Evolutionary conservation across 2,329 filamentous ascomycete genomes (phyloP).

Genomic region (Trichoderma breve): DNA sequence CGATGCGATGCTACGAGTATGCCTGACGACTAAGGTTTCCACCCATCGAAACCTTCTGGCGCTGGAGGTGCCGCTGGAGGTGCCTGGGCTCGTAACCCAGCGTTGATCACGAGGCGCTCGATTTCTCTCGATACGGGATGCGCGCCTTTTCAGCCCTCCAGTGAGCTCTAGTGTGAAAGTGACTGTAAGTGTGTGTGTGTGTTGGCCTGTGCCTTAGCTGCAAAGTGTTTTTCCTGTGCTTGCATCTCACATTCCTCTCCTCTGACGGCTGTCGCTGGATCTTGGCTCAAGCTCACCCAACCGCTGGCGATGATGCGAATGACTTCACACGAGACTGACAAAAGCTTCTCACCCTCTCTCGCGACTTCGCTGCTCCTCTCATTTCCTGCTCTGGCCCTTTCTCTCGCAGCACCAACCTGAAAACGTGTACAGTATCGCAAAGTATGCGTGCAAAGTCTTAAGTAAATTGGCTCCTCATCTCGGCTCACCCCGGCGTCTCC

Average conservation of each 20-base stretch:
- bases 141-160: conserved; percentile 1
- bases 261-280: conserved; percentile 4
- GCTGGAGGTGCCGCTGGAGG: not conserved
- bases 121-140: not conserved
- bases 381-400: not conserved
- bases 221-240: not conserved
- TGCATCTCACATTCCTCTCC: conserved; percentile 14
- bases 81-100: conserved; percentile 6
- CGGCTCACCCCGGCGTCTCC: conserved; percentile 18
- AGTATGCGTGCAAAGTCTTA: not conserved
- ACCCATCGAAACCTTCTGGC: conserved; percentile 8
- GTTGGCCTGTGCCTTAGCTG: conserved; percentile 4
- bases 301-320: not conserved
- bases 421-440: not conserved
- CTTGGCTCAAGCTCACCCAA: not conserved
- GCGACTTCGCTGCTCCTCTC: not conserved
- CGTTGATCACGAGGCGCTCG: conserved; percentile 6
- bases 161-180: not conserved
- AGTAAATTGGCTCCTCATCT: conserved; percentile 17
- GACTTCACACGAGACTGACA: not conserved
- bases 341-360: not conserved
- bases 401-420: not conserved
- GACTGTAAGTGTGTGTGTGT: not conserved
- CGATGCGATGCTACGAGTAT: too few relatives aligned
- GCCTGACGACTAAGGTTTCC: conserved; percentile 6